Evolutionary conservation across 163 green algal genomes (phyloP).

Genomic region (Volvox carteri): DNA sequence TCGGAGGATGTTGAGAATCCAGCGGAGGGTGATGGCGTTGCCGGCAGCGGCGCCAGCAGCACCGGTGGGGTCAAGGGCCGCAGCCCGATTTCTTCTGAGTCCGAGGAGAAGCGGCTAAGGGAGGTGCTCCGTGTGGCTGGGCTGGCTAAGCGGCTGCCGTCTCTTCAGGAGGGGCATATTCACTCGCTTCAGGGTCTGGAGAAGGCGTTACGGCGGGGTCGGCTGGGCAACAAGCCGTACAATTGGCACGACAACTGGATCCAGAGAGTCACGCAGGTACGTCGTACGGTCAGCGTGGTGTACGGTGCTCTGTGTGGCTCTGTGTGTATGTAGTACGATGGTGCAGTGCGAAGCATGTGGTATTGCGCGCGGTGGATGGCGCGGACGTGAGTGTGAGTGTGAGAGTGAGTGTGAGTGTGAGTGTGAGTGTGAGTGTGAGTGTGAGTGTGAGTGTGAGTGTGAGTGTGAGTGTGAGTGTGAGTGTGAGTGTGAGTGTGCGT

Average conservation of each 20-base stretch:
- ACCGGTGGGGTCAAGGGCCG: not conserved
- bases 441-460: too few species aligned
- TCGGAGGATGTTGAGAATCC: not conserved
- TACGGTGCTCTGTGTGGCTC: not conserved
- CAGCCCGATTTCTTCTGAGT: not conserved
- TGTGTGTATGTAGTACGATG: too few species aligned
- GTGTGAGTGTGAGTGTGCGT: too few species aligned
- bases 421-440: too few species aligned
- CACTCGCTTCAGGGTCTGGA: not conserved
- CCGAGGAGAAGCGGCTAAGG: conserved; percentile 41
- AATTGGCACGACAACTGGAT: conserved; percentile 24
- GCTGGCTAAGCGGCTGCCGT: not conserved
- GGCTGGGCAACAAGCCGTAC: conserved; percentile 29
- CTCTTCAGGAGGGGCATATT: conserved; percentile 7
- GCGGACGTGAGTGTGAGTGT: too few species aligned
- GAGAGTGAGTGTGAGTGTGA: too few species aligned
- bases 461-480: too few species aligned
- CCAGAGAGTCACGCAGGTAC: not conserved
- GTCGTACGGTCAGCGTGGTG: not conserved
- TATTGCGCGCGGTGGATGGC: too few species aligned
- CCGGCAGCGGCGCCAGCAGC: not conserved
- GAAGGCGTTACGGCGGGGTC: conserved; percentile 17
- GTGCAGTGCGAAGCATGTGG: too few species aligned
- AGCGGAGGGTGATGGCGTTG: not conserved
- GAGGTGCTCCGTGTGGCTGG: conserved; percentile 41